Base-by-base conservation (phyloP, 1,284 basidiomycete species). In the Xerocomus alliaceus region DNA sequence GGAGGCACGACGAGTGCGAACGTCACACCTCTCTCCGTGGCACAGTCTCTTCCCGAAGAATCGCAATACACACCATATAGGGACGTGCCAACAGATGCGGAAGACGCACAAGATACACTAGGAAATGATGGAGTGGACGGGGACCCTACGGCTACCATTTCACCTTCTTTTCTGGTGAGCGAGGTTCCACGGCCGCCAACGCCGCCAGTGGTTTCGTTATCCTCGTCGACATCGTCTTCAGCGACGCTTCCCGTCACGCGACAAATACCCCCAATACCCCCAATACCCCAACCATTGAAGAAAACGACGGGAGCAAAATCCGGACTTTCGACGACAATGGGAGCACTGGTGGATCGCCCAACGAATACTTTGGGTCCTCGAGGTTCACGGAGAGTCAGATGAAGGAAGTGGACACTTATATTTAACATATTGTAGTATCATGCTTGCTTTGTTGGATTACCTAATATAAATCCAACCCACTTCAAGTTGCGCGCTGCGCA, bases 221-320 rank as follows among this genome's bases (percentile, higher is more conserved):
- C 77, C 10, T 78, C 80, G 5, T 79, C 81, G 18, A 73, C 73
- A 1, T 78, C 80, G 1, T 80, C 82, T 18, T 73, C 76, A 12
- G 70, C 62, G n/a, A 71, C 72, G 8, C 63, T 71, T 22, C 62
- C 72, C 3, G 60, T 69, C 35, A 29, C 49, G 18, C 65, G 65
- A 60, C 61, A 62, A 54, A 34, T 49, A 31, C 51, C 37, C 12
- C 44, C 53, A 4, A 41, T 48, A 37, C 54, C 66, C 41, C 67
- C 67, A n/a, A n/a, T n/a, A n/a, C n/a, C 29, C 62, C 73, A 29
- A 65, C 64, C 29, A 60, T 61, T 70, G 42, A 79, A 77, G 69
- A 77, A 72, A 48, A 17, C 55, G 12, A 50, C 37, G 8, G 48
- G 37, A 37, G 31, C 58, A 44, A 76, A 68, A 62, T 64, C 75